A percentile compares a stretch with the other conserved stretches of the same genome.
These are phyloP conservation scores for Xylariaceae sp. DNA, from an alignment of 2,329 filamentous ascomycete genomes.

Conservation along the genomic window DNA sequence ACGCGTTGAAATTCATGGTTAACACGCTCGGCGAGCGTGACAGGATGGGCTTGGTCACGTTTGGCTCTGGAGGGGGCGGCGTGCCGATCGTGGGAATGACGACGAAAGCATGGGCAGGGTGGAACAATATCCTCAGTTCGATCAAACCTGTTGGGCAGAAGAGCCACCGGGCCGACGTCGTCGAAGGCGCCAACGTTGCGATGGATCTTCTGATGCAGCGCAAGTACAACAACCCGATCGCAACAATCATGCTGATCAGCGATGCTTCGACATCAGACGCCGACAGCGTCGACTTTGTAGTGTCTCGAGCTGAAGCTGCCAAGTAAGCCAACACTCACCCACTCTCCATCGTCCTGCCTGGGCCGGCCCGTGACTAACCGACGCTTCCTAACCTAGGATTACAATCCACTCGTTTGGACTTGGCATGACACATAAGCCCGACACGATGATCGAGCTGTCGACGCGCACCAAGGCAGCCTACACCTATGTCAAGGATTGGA, in stretches of 20 bases:
- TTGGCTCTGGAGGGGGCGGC: slow-evolving; percentile 88
- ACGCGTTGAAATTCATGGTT: slow-evolving; percentile 89
- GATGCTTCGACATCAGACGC: slow-evolving; percentile 92
- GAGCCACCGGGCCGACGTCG: slow-evolving; percentile 91
- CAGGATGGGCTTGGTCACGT: slow-evolving; percentile 94
- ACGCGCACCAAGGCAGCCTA: slow-evolving; percentile 94
- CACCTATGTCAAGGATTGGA: slow-evolving; percentile 99
- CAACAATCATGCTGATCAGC: slow-evolving; percentile 93
- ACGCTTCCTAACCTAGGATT: slow-evolving; percentile 58
- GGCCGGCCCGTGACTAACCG: slow-evolving; percentile 21
- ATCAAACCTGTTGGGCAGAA: slow-evolving; percentile 95
- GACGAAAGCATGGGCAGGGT: slow-evolving; percentile 87
- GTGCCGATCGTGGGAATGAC: slow-evolving; percentile 98
- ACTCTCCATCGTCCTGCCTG: background rate
- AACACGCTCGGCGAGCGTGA: slow-evolving; percentile 85
- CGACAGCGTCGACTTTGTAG: slow-evolving; percentile 95
- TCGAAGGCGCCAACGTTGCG: slow-evolving; percentile 94
- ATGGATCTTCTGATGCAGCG: slow-evolving; percentile 99
- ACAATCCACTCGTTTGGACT: slow-evolving; percentile 95
- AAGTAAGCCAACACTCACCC: slow-evolving; percentile 66
- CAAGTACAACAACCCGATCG: slow-evolving; percentile 91
- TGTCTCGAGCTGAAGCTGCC: slow-evolving; percentile 91
- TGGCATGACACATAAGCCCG: slow-evolving; percentile 94
- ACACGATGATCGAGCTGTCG: slow-evolving; percentile 97
- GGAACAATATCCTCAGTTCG: slow-evolving; percentile 77